Percentiles rank a stretch among this genome's conserved stretches.
phyloP scores from a whole-genome alignment of 1,139 yeast species.

The Candida pseudoviswanathii region DNA sequence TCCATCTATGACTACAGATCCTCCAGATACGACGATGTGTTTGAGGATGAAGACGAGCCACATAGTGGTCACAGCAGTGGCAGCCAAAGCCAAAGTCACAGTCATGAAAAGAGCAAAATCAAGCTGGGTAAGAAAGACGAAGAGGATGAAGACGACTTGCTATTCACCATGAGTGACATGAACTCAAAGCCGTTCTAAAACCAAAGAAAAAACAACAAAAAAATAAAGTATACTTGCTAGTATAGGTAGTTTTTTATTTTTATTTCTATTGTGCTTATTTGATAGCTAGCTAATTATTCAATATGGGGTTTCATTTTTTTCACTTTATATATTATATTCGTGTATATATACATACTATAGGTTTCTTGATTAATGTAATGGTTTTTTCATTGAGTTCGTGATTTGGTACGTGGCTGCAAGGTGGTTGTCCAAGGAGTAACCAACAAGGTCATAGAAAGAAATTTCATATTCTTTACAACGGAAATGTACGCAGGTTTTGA shows the following conservation, averaged over 20 bases:
- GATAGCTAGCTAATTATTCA: neutral
- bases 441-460: no score
- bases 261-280: neutral
- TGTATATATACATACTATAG: conserved; percentile 1
- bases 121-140: conserved; percentile 23
- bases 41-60: conserved; percentile 53
- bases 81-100: conserved; percentile 5
- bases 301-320: neutral
- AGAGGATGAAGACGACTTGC: conserved; percentile 77
- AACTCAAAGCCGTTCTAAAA: conserved; percentile 35
- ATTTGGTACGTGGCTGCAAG: no score
- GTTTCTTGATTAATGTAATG: neutral
- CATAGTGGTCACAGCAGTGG: conserved; percentile 22
- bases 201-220: neutral
- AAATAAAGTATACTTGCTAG: neutral
- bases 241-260: neutral
- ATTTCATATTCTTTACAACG: no score
- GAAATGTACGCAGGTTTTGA: no score
- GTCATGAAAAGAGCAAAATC: conserved; percentile 3
- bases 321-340: neutral
- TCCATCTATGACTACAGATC: conserved; percentile 28
- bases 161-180: conserved; percentile 93
- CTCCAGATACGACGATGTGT: conserved; percentile 50
- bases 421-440: no score
- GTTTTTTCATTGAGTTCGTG: neutral